Base-by-base conservation (phyloP, 2,329 filamentous ascomycete genomes). In the Colletotrichum sp. region DNA sequence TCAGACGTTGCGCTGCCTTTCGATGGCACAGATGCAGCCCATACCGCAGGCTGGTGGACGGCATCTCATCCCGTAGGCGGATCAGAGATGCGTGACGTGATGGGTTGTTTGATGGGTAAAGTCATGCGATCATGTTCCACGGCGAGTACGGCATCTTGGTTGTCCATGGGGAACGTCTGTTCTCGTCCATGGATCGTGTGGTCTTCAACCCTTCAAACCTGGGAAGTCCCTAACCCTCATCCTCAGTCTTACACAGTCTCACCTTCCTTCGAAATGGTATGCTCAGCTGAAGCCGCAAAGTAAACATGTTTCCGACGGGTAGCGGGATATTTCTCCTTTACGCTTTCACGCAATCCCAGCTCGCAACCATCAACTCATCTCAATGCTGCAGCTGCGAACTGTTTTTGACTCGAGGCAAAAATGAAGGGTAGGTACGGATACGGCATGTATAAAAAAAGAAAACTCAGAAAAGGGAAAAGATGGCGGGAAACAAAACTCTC, bases 1-100 rank as follows among this genome's bases (percentile, higher is more conserved):
- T 18, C n/a, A 29, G 21, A 27, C 31, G 18, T 33, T 12, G 13
- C 18, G 33, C 9, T 61, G 57, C 54, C 24, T 31, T 29, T 18
- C n/a, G 33, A 36, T 1, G 8, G 24, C 61, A 64, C 64, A 66
- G 64, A 66, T 66, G 63, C 63, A 66, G 47, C 47, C 43, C 31
- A 57, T 31, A 38, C 64, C 51, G 64, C 33, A 34, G n/a, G 33
- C 11, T 43, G 38, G 43, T 13, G 24, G 11, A 58, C 51, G 64
- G 64, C 58, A 43, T 67, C 54, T 58, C 64, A 1, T 36, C 47
- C 64, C 33, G 62, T 64, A 47, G 16, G 34, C 24, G 24, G 27
- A 36, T 38, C 55, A 51, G 31, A n/a, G 21, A 73, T 47, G 73
- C 16, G 59, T 69, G 64, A 65, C 62, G 64, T 72, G 69, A 72